These are phyloP conservation scores for Basidiobolus heterosporus DNA, from an alignment of 371 early-diverging fungal species.

Conservation along the genomic window DNA sequence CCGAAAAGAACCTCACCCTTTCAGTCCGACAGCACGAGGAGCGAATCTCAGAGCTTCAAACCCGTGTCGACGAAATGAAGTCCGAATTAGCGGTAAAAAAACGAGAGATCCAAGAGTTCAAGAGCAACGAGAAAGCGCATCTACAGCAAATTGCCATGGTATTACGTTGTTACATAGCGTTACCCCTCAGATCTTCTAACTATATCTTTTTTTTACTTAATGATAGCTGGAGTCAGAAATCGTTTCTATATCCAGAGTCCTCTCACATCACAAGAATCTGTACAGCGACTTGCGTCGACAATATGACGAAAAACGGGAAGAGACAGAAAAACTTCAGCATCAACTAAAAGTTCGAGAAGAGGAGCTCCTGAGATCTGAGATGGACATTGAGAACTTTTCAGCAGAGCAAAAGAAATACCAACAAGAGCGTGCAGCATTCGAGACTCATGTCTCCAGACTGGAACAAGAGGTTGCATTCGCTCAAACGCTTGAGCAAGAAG, in stretches of 20 bases:
- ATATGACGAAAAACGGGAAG: conserved; percentile 35
- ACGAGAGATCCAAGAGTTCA: conserved; percentile 28
- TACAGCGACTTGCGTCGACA: conserved; percentile 20
- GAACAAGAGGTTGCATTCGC: conserved; percentile 21
- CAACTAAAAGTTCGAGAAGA: conserved; percentile 22
- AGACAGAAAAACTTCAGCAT: conserved; percentile 26
- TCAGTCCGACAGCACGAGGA: conserved; percentile 35
- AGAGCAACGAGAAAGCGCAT: conserved; percentile 27
- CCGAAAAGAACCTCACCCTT: conserved; percentile 24
- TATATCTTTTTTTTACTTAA: too few relatives aligned
- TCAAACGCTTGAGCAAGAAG: conserved; percentile 20
- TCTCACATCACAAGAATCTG: conserved; percentile 20
- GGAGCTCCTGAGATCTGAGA: conserved; percentile 18
- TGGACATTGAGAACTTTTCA: conserved; percentile 12
- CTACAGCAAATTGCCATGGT: conserved; percentile 32
- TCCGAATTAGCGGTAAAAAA: conserved; percentile 21
- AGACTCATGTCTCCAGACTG: conserved; percentile 16
- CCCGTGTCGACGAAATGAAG: conserved; percentile 29
- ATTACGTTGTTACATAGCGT: conserved; percentile 2
- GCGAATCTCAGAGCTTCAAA: conserved; percentile 25
- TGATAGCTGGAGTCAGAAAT: too few relatives aligned
- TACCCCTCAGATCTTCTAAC: too few relatives aligned
- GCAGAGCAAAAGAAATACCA: background rate
- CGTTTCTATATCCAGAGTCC: too few relatives aligned
- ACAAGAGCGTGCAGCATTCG: conserved; percentile 21